A percentile compares a stretch with the other conserved stretches of the same genome.
These are phyloP conservation scores for Corchorus olitorius DNA, from an alignment of 345 rosid species.

Conservation along the genomic window DNA sequence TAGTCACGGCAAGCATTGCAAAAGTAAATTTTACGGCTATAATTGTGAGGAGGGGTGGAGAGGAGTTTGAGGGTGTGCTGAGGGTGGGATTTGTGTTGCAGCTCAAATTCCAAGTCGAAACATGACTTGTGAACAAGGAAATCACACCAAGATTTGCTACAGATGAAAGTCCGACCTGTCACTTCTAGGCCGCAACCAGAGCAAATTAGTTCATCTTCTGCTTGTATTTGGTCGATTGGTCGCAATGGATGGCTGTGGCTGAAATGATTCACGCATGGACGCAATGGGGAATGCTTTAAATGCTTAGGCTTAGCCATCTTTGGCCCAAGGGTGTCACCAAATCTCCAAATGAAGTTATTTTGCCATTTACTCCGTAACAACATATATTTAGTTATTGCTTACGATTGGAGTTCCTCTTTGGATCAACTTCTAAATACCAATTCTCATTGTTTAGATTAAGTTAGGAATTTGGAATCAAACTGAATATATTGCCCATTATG, in stretches of 20 bases:
- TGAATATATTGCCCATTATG: no score
- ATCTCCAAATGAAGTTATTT: no score
- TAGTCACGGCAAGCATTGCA: conserved; percentile 3
- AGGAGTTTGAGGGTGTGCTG: neutral
- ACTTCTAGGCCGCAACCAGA: neutral
- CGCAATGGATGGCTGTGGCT: neutral
- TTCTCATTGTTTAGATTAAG: neutral
- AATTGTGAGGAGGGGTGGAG: neutral
- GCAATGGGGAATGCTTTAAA: neutral
- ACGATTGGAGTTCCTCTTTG: no score
- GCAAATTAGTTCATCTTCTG: neutral
- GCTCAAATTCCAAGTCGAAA: neutral
- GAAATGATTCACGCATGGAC: conserved; percentile 7
- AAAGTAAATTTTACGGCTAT: neutral
- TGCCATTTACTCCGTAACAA: no score
- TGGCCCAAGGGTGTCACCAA: no score
- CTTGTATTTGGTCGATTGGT: neutral
- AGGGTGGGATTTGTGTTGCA: conserved; percentile 14
- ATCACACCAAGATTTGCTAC: neutral
- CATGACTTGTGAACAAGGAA: conserved; percentile 5
- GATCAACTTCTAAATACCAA: neutral
- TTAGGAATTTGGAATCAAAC: neutral
- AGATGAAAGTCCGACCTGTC: neutral
- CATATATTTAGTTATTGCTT: no score
- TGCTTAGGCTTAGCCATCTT: neutral